These are phyloP conservation scores for Tieghemiomyces parasiticus DNA, from an alignment of 192 early-diverging fungal genomes.

Conservation along the genomic window DNA sequence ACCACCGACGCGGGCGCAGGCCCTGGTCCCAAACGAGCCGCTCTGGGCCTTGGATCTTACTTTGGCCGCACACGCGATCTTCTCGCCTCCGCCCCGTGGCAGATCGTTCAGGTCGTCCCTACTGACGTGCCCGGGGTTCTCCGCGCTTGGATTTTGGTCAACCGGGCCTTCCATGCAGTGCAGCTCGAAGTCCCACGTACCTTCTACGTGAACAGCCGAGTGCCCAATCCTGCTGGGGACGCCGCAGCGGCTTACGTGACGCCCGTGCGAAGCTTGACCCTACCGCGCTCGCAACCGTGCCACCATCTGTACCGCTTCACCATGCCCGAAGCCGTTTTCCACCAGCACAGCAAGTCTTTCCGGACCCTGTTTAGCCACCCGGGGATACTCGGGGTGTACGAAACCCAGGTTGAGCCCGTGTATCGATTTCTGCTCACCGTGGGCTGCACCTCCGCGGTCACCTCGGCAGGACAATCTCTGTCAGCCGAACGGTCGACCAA, in stretches of 20 bases:
- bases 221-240: constrained; percentile 32
- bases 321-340: constrained; percentile 70
- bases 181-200: constrained; percentile 62
- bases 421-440: constrained; percentile 68
- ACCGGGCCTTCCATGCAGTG: constrained; percentile 51
- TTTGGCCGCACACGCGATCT: constrained; percentile 52
- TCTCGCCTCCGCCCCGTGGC: constrained; percentile 54
- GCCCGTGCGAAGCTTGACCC: constrained; percentile 29
- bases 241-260: constrained; percentile 23
- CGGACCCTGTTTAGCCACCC: constrained; percentile 72
- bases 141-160: constrained; percentile 66
- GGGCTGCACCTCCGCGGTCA: constrained; percentile 42
- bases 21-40: constrained; percentile 6
- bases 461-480: neutral
- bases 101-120: constrained; percentile 72
- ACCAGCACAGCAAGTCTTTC: constrained; percentile 54
- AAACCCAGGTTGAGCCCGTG: constrained; percentile 69
- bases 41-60: constrained; percentile 32
- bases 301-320: constrained; percentile 62
- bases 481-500: neutral
- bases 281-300: constrained; percentile 63
- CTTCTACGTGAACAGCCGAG: constrained; percentile 70
- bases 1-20: neutral
- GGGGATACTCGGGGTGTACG: constrained; percentile 85
- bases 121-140: constrained; percentile 80